Evolutionary conservation across 169 alveolate species (phyloP), one percentile per base, ranked within the genome.

Genomic region (Eimeria necatrix): DNA sequence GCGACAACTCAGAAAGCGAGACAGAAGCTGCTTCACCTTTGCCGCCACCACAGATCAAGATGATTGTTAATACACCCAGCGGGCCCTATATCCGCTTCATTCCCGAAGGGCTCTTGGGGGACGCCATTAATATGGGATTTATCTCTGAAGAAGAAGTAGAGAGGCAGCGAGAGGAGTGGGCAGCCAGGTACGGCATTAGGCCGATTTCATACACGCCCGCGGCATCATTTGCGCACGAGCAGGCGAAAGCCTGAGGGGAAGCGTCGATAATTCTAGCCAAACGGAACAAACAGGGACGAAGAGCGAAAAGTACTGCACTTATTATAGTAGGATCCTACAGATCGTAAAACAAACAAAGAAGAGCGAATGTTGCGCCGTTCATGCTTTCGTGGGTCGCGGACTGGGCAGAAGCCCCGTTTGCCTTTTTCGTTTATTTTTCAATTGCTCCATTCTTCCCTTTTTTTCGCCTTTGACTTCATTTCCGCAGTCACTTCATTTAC

Each of bases 51-150:
- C 93, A 49, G 1, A 61, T 87, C 0, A 32, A 48, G 14, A 87
- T 87, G 93, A 8, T 61, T 68, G 93, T 87, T 3, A 51, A 68
- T 51, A 87, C 93, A 1, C 93, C 93, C 9, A 84, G 76, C 3
- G 93, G 93, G 6, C 93, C 93, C 10, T 87, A 87, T 51, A 20
- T 87, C 16, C 81, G 93, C 60, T 18, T 8, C 85, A 61, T 87
- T 4, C 93, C 93, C 2, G 48, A 87, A 22, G 68, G 32, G 14
- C 81, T 87, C n/a, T 83, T 87, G 71, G 81, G 73, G 8, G 93
- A 87, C 4, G 81, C 93, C 8, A 74, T 87, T 12, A 68, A 68
- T 12, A 74, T 59, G 70, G 93, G 93, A 20, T 60, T 87, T 3
- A 56, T 87, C 4, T 16, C 56, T 0, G 93, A 61, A 6, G 93